Evolutionary conservation across 176 grass and related monocot genomes (phyloP).

Genomic region (Phoenix dactylifera): DNA sequence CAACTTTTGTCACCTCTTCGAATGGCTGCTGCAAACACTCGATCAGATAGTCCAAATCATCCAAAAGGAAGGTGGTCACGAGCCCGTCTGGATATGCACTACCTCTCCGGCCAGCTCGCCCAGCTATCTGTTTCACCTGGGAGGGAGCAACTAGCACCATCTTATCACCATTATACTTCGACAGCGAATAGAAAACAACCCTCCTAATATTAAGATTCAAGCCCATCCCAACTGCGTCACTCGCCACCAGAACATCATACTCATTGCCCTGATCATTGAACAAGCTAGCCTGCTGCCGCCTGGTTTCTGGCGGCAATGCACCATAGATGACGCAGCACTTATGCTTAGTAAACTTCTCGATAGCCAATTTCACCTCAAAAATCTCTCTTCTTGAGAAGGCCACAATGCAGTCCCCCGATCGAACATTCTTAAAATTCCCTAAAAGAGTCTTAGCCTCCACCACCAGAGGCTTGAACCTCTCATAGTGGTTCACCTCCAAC

Average conservation of each 20-base stretch:
- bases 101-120: constrained; percentile 79
- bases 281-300: constrained; percentile 66
- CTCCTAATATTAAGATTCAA: constrained; percentile 96
- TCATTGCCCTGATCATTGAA: constrained; percentile 89
- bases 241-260: constrained; percentile 82
- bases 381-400: constrained; percentile 86
- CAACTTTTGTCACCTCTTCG: constrained; percentile 57
- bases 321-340: constrained; percentile 95
- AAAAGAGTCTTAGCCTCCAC: constrained; percentile 79
- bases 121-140: constrained; percentile 96
- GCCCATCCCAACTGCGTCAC: constrained; percentile 88
- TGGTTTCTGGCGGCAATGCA: constrained; percentile 75
- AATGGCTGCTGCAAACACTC: constrained; percentile 84
- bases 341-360: constrained; percentile 90
- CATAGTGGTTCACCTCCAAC: constrained; percentile 60
- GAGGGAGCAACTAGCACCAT: constrained; percentile 66
- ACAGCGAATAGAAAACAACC: constrained; percentile 69
- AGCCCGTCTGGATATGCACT: constrained; percentile 87
- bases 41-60: constrained; percentile 88
- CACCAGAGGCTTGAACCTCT: constrained; percentile 85
- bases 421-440: constrained; percentile 60
- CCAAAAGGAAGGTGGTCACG: constrained; percentile 63
- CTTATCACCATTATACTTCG: constrained; percentile 78
- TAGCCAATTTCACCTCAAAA: constrained; percentile 86
- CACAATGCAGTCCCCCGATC: constrained; percentile 74